Base-by-base conservation (phyloP, 208 protist genomes). In the Trypanosoma congolense region DNA sequence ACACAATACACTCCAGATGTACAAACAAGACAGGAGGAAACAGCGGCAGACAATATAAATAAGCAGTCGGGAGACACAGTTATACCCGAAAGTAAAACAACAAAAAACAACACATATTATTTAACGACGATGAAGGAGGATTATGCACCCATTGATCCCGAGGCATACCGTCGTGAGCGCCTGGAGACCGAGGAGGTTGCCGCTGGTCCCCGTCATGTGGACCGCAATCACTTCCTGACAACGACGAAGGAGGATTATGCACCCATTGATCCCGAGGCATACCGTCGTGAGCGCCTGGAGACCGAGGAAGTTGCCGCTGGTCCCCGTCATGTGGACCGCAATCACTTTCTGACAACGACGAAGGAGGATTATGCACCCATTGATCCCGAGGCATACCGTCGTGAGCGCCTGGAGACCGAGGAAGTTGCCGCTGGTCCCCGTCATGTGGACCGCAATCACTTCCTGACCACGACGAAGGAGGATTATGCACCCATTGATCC, bases 211-310 rank as follows among this genome's bases (percentile, higher is more conserved):
- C 47, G 49, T 21, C 59, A 57, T 30, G 50, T 57, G 40, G 75
- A 87, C 49, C 68, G 72, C 1, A 56, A 77, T 61, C 75, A 80
- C 70, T 90, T 75, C 82, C 76, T 68, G 41, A 82, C 68, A 0
- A 79, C 73, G 9, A 65, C 65, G 38, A 44, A 63, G 42, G 68
- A 83, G 18, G 63, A 36, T 22, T 83, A 75, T 50, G 75, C 65
- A 54, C n/a, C 52, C 18, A 70, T 71, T 47, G 70, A 66, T 30
- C 30, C 51, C 25, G 57, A 66, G 45, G 75, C 65, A 48, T 87
- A 87, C 61, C 68, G 65, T 38, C 59, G 61, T 6, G 33, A 57
- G 2, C 33, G 25, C 18, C 8, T 19, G 10, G 41, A 25, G 16
- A 35, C 42, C 9, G 54, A 63, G 12, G 45, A 64, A 19, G 49